Conservation (phyloP, 768 basidiomycete genomes). For the Pisolithus sp. region DNA sequence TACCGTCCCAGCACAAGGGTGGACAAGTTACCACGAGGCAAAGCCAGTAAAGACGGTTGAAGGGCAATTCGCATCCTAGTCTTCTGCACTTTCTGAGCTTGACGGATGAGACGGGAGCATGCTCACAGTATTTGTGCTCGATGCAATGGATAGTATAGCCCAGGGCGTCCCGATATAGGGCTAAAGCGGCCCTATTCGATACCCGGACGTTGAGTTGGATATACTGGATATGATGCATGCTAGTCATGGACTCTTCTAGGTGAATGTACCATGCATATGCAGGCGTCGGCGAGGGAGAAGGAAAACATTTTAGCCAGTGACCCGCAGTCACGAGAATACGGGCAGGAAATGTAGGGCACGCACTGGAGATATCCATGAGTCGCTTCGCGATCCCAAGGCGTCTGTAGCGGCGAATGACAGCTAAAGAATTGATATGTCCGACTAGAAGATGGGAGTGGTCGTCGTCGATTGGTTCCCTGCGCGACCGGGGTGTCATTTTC, state of each 20-base stretch:
- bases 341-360: slow-evolving; percentile 1
- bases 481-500: no score
- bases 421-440: slow-evolving; percentile 25
- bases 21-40: no score
- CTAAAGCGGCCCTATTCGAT: slow-evolving; percentile 20
- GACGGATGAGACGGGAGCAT: background rate
- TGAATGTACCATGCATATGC: slow-evolving; percentile 1
- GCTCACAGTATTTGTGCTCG: slow-evolving; percentile 22
- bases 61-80: background rate
- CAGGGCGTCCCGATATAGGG: slow-evolving; percentile 17
- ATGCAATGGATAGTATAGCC: slow-evolving; percentile 14
- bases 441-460: slow-evolving; percentile 5
- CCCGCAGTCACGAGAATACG: background rate
- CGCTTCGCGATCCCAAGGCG: slow-evolving; percentile 22
- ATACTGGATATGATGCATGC: slow-evolving; percentile 12
- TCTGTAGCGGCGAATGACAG: slow-evolving; percentile 23
- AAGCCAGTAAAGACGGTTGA: background rate
- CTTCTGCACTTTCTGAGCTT: no score
- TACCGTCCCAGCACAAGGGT: background rate
- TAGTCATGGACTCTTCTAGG: slow-evolving; percentile 21
- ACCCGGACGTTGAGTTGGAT: slow-evolving; percentile 26
- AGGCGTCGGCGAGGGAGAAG: no score
- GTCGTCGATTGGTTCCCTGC: slow-evolving; percentile 20
- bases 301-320: no score
- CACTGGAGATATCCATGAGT: slow-evolving; percentile 23